These are phyloP conservation scores for Pulveroboletus sp. DNA, from an alignment of 768 basidiomycete species.

Conservation along the genomic window DNA sequence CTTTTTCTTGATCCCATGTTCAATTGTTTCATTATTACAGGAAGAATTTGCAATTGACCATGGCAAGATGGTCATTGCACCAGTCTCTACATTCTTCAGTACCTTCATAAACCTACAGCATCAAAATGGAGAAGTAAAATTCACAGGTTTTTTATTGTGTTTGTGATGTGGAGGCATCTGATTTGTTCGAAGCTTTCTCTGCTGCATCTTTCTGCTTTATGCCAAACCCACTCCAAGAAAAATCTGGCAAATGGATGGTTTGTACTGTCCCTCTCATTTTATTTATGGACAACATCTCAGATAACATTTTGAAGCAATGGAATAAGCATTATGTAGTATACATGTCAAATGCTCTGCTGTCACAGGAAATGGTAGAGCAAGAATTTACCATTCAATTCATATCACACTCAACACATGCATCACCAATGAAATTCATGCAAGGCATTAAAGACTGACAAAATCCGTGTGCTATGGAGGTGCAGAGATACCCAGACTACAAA, in stretches of 20 bases:
- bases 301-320: conserved; percentile 36
- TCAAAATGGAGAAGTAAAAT: neutral
- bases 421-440: conserved; percentile 32
- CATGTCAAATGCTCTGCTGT: conserved; percentile 31
- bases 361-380: conserved; percentile 29
- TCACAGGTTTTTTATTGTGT: neutral
- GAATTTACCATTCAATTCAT: conserved; percentile 31
- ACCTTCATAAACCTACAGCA: conserved; percentile 12
- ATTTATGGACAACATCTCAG: conserved; percentile 37
- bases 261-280: conserved; percentile 25
- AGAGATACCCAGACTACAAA: too few relatives aligned
- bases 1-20: too few relatives aligned
- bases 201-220: conserved; percentile 4
- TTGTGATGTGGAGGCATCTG: neutral
- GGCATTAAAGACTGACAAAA: conserved; percentile 28
- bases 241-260: conserved; percentile 19
- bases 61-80: conserved; percentile 1
- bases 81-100: conserved; percentile 4
- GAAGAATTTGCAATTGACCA: conserved; percentile 6
- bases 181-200: conserved; percentile 1
- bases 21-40: conserved; percentile 1
- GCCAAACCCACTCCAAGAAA: conserved; percentile 18
- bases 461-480: too few relatives aligned
- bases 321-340: conserved; percentile 36
- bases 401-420: conserved; percentile 32